Base-by-base conservation (phyloP, 2,329 filamentous ascomycete species). In the Colletotrichum siamense region DNA sequence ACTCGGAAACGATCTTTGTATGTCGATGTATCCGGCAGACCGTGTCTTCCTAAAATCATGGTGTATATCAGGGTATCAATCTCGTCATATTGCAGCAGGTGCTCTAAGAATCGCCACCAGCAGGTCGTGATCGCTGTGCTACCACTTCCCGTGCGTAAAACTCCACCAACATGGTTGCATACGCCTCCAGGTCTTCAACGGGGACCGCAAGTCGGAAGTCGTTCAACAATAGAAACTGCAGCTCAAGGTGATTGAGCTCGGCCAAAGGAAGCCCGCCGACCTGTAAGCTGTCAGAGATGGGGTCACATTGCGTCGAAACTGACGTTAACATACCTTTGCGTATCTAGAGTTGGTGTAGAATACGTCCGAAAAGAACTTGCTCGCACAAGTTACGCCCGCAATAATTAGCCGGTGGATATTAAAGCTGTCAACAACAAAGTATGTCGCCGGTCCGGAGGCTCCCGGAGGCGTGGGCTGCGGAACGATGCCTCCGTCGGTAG, bases 291-390 rank as follows among this genome's bases (percentile, higher is more conserved):
- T 32, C 0, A 32, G 30, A 32, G 30, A 32, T 32, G 30, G 30
- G 30, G 30, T 32, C 30, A 12, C 30, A 1, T 32, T 32, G 30
- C 9, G 30, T 32, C 30, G 0, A 32, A 32, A 32, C 30, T 32
- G 30, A 32, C 30, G 30, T 32, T 32, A 7, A 87, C 89, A 78
- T 89, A 98, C 97, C 94, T 99, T 99, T 76, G 97, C 97, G 84
- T 99, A 99, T 92, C 97, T 92, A 71, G 97, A 99, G 85, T 99
- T 99, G 12, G 97, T 99, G 84, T 99, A 99, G 82, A 99, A 99
- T 55, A 99, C 96, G 86, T 99, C 92, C 7, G 96, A 99, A 86
- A 99, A 99, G 89, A 99, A 99, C 86, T 99, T 99, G 91, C 96
- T 99, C 7, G 97, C 96, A 85, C 97, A 99, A 5, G 97, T 99